Evolutionary conservation across 805 yeast species (phyloP).

Genomic region (Debaryomyces hansenii): DNA sequence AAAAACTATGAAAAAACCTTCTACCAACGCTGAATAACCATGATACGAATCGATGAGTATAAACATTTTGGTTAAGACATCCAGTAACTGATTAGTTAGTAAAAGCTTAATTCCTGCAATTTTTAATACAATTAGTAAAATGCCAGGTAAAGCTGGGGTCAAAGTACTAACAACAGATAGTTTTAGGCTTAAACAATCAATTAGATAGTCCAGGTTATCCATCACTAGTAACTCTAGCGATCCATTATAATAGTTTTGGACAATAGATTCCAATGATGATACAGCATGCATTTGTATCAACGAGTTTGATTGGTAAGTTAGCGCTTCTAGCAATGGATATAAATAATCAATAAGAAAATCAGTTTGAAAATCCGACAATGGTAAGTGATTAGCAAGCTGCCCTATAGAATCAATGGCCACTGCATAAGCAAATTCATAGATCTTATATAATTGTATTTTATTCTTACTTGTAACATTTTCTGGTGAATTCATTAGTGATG

Average conservation of each 20-base stretch:
- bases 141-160: constrained; percentile 70
- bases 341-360: constrained; percentile 68
- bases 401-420: constrained; percentile 50
- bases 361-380: constrained; percentile 33
- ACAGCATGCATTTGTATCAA: constrained; percentile 58
- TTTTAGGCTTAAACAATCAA: constrained; percentile 73
- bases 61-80: constrained; percentile 73
- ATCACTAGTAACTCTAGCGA: constrained; percentile 56
- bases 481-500: constrained; percentile 14
- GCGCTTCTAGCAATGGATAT: constrained; percentile 68
- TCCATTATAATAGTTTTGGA: constrained; percentile 49
- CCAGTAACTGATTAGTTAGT: constrained; percentile 57
- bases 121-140: constrained; percentile 66
- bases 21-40: constrained; percentile 71
- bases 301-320: constrained; percentile 53
- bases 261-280: constrained; percentile 46
- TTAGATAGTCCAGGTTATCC: constrained; percentile 75
- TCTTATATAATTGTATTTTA: constrained; percentile 5
- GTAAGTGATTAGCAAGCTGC: constrained; percentile 19
- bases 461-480: constrained; percentile 1
- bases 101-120: constrained; percentile 70
- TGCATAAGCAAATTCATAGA: constrained; percentile 27
- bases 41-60: constrained; percentile 80
- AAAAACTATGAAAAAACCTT: constrained; percentile 73
- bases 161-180: constrained; percentile 65